Percentiles rank a stretch among this genome's conserved stretches.
Evolutionary conservation across 257 asterid species (phyloP).

Genomic region (Solanum chiquidenum): DNA sequence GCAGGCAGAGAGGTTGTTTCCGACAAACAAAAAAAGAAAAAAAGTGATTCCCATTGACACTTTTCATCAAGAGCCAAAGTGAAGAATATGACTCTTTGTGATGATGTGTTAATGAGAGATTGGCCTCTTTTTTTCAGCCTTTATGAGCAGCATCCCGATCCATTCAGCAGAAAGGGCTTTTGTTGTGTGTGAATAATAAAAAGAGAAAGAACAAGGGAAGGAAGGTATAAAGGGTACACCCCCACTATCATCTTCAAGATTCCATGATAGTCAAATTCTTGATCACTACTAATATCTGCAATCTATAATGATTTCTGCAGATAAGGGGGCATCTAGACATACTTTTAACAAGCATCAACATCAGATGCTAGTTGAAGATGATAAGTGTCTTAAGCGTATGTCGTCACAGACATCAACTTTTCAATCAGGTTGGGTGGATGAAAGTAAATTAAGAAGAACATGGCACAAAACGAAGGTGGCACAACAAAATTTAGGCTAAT

Average conservation of each 20-base stretch:
- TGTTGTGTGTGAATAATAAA: neutral
- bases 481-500: neutral
- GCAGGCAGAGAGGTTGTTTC: neutral
- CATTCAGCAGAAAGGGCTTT: neutral
- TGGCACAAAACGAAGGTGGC: neutral
- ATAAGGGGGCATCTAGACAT: slow-evolving; percentile 9
- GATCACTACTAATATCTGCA: neutral
- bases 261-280: slow-evolving; percentile 3
- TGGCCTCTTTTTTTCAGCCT: neutral
- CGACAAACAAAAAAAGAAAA: neutral
- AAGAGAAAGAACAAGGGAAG: slow-evolving; percentile 11
- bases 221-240: slow-evolving; percentile 20
- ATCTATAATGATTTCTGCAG: slow-evolving; percentile 1
- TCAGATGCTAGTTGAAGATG: neutral
- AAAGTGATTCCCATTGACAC: neutral
- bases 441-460: neutral
- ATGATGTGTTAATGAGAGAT: neutral
- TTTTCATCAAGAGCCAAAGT: neutral
- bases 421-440: neutral
- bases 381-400: neutral
- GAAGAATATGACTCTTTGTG: neutral
- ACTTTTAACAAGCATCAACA: slow-evolving; percentile 1
- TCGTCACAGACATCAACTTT: neutral
- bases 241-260: slow-evolving; percentile 18
- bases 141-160: slow-evolving; percentile 7